phyloP scores from a whole-genome alignment of 441 rosid genomes.

The Daphne laureola region DNA sequence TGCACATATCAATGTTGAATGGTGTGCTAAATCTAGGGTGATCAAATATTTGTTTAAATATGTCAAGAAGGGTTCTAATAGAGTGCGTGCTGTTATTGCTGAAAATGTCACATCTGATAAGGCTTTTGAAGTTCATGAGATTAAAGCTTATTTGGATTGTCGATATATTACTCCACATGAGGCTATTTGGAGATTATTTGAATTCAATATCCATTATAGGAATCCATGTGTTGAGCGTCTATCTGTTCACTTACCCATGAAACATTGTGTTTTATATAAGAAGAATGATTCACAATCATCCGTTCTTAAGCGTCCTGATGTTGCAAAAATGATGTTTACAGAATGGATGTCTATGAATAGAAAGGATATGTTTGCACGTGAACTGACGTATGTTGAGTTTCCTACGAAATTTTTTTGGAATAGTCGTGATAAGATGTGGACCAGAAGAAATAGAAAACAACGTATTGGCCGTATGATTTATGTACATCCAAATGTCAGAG shows the following conservation, averaged over 20 bases:
- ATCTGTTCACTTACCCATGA: not conserved
- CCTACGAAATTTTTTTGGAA: too few relatives aligned
- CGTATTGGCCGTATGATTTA: too few relatives aligned
- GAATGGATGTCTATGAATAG: too few relatives aligned
- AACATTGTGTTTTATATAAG: not conserved
- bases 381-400: too few relatives aligned
- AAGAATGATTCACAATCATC: too few relatives aligned
- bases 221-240: not conserved
- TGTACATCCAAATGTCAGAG: too few relatives aligned
- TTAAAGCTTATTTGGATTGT: not conserved
- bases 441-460: too few relatives aligned
- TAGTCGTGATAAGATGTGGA: too few relatives aligned
- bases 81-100: not conserved
- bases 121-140: not conserved
- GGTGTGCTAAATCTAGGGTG: not conserved
- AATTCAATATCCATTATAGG: not conserved
- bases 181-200: not conserved
- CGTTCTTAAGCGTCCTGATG: too few relatives aligned
- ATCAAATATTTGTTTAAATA: not conserved
- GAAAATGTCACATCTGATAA: not conserved
- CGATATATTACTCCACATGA: not conserved
- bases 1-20: constrained; percentile 13
- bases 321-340: too few relatives aligned
- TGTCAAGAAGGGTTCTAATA: not conserved
- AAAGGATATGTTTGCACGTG: too few relatives aligned